A percentile compares a stretch with the other conserved stretches of the same genome.
These are phyloP conservation scores for Candida taoyuanica DNA, from an alignment of 805 yeast species.

Conservation along the genomic window DNA sequence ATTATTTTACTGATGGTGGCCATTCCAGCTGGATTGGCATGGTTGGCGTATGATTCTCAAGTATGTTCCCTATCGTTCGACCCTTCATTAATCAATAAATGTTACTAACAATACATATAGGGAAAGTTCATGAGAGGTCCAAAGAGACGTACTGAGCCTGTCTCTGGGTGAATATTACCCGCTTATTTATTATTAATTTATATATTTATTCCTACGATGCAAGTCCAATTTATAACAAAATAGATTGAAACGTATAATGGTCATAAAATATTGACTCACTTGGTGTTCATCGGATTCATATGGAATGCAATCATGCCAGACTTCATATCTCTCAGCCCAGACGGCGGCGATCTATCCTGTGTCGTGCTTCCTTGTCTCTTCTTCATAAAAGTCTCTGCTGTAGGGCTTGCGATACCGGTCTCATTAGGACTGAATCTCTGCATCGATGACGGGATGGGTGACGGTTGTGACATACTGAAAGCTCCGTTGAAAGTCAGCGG, in stretches of 20 bases:
- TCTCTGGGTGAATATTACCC: too few species aligned
- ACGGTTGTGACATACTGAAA: slow-evolving; percentile 9
- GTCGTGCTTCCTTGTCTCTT: slow-evolving; percentile 1
- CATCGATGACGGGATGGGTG: slow-evolving; percentile 15
- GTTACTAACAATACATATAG: slow-evolving; percentile 7
- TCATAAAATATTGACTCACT: not conserved
- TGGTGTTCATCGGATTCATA: slow-evolving; percentile 3
- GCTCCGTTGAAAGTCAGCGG: slow-evolving; percentile 18
- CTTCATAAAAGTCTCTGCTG: slow-evolving; percentile 2
- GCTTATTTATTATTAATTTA: slow-evolving; percentile 3
- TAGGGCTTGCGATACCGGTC: slow-evolving; percentile 4
- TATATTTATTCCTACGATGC: not conserved
- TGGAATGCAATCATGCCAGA: slow-evolving; percentile 19
- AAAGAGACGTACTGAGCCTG: slow-evolving; percentile 22
- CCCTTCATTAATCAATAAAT: too few species aligned
- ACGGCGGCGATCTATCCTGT: slow-evolving; percentile 5
- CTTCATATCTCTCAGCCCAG: slow-evolving; percentile 13
- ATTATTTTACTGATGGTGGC: slow-evolving; percentile 17
- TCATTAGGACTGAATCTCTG: slow-evolving; percentile 17
- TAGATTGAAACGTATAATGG: not conserved
- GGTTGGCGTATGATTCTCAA: slow-evolving; percentile 22
- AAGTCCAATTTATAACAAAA: not conserved
- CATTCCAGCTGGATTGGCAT: slow-evolving; percentile 22
- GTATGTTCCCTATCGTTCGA: slow-evolving; percentile 6
- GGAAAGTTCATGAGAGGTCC: slow-evolving; percentile 23